A percentile compares a stretch with the other conserved stretches of the same genome.
Evolutionary conservation across 768 basidiomycete species (phyloP).

Genomic region (Hydnum rufescens): DNA sequence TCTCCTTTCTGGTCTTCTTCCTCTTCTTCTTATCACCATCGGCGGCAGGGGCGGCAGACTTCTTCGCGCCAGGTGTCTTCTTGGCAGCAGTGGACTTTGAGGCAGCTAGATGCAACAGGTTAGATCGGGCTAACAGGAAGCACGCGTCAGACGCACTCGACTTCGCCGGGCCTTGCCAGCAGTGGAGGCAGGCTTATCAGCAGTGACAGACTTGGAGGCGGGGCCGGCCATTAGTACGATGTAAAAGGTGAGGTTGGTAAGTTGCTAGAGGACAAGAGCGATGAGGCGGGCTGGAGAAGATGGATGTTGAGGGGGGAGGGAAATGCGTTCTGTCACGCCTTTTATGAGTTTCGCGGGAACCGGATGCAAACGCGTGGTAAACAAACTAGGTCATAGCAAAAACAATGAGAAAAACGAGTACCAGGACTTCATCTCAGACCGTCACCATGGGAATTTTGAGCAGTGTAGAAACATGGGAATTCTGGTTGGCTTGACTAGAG

Average conservation of each 20-base stretch:
- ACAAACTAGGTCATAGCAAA: neutral
- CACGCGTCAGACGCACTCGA: conserved; percentile 21
- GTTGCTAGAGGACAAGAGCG: neutral
- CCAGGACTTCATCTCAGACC: too few relatives aligned
- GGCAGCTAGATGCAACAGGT: neutral
- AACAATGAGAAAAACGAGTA: too few relatives aligned
- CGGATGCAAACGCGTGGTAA: neutral
- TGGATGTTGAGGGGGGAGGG: neutral
- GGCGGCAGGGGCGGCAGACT: conserved; percentile 38
- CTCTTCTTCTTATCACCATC: conserved; percentile 54
- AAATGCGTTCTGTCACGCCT: neutral
- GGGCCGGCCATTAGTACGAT: neutral
- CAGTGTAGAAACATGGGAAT: too few relatives aligned
- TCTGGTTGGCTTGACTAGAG: too few relatives aligned
- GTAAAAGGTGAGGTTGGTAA: neutral
- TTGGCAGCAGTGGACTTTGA: conserved; percentile 20
- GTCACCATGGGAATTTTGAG: too few relatives aligned
- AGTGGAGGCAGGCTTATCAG: conserved; percentile 33
- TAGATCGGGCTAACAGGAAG: neutral
- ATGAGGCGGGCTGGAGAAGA: neutral
- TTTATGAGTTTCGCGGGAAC: neutral
- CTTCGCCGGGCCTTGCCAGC: conserved; percentile 37
- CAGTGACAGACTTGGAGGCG: neutral
- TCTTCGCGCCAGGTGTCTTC: conserved; percentile 36
- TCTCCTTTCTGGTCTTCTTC: conserved; percentile 78